These are phyloP conservation scores for Glycyrrhiza uralensis DNA, from an alignment of 306 rosid genomes.

Conservation along the genomic window DNA sequence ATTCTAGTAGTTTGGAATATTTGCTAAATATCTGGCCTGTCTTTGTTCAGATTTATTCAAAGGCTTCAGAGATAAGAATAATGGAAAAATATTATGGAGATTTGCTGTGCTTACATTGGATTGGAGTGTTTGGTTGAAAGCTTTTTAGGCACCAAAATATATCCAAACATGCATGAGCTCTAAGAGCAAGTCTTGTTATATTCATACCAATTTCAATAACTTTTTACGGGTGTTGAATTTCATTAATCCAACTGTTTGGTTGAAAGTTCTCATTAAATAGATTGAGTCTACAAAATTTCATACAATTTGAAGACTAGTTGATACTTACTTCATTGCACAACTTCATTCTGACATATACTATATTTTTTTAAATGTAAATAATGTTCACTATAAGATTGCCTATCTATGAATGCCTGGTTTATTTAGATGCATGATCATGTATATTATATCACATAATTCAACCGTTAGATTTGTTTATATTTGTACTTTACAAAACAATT, in stretches of 20 bases:
- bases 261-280: neutral
- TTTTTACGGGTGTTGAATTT: neutral
- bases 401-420: neutral
- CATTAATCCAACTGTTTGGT: neutral
- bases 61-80: neutral
- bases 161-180: neutral
- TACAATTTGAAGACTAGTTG: neutral
- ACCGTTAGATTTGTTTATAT: neutral
- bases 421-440: neutral
- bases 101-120: neutral
- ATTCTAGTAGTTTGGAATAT: neutral
- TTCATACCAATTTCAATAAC: neutral
- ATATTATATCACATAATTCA: neutral
- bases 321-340: neutral
- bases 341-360: neutral
- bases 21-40: neutral
- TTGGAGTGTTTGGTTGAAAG: neutral
- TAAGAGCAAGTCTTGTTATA: neutral
- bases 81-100: neutral
- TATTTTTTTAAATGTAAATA: neutral
- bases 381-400: neutral
- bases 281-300: neutral
- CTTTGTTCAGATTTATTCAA: neutral
- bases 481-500: neutral
- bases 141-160: neutral